Evolutionary conservation across 2,329 filamentous ascomycete species (phyloP).

Genomic region (Diaporthe australafricana): DNA sequence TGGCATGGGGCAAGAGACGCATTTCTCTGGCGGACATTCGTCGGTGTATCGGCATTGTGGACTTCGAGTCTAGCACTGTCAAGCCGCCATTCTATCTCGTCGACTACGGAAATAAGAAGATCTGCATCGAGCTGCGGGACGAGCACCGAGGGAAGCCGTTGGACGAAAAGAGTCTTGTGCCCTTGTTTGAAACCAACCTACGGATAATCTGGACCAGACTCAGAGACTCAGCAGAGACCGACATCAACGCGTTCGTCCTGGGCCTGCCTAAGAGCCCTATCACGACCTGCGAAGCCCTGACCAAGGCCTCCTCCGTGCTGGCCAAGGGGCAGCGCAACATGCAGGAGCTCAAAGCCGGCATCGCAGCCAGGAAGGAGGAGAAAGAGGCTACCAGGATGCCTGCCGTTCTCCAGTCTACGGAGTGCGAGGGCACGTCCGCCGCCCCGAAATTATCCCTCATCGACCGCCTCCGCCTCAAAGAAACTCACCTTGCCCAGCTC

Average conservation of each 20-base stretch:
- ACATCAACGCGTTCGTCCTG: conserved; percentile 62
- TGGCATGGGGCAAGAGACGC: conserved; percentile 78
- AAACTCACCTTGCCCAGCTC: conserved; percentile 62
- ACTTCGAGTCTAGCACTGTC: conserved; percentile 36
- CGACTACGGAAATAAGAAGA: conserved; percentile 65
- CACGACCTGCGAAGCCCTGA: conserved; percentile 60
- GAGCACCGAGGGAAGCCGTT: conserved; percentile 52
- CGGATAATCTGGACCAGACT: conserved; percentile 55
- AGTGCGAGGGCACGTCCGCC: conserved; percentile 52
- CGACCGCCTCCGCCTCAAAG: conserved; percentile 81
- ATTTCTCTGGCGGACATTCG: conserved; percentile 75
- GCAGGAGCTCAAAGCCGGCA: conserved; percentile 74
- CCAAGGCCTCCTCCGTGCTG: conserved; percentile 67
- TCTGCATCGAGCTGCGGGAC: conserved; percentile 69
- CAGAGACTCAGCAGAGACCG: conserved; percentile 43
- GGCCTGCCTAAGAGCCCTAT: conserved; percentile 68
- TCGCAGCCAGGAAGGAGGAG: conserved; percentile 64
- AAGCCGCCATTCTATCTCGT: conserved; percentile 46
- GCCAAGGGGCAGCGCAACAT: conserved; percentile 76
- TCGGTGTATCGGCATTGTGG: conserved; percentile 73
- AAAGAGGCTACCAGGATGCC: conserved; percentile 48
- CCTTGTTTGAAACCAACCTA: conserved; percentile 65
- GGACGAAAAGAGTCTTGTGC: conserved; percentile 64
- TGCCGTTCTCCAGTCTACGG: conserved; percentile 47
- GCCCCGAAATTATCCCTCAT: conserved; percentile 72